Evolutionary conservation across 1,284 basidiomycete genomes (phyloP), one percentile per base, ranked within the genome.

Genomic region (Neotropicomus parvogracilis): DNA sequence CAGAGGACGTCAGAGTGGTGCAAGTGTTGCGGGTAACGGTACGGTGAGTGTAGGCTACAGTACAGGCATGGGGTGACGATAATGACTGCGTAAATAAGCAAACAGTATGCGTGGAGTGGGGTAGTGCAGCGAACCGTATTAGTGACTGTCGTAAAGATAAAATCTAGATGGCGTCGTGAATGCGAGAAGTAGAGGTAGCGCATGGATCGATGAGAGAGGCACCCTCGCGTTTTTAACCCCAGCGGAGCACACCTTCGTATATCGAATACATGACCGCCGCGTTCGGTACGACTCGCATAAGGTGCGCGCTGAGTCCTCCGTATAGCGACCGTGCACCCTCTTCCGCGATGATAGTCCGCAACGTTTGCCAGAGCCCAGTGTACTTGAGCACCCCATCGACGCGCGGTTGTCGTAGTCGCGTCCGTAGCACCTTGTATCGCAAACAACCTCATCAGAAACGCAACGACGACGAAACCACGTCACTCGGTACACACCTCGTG

Each of bases 221-320:
- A n/a, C n/a, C 14, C 28, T 8, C 6, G 7, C n/a, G 46, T 21
- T 12, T n/a, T 56, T 29, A 54, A 16, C 70, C 70, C 80, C 81
- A 89, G n/a, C 80, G 74, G 27, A 90, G 70, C 21, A 82, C 70
- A 13, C 83, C 85, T 62, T 91, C 88, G 57, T 90, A 90, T 63
- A 91, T 88, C 50, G 80, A 84, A 70, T 88, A 99, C 93, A 98
- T 99, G 56, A 97, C 92, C 1, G 88, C 90, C 0, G 95, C 95
- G 59, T 99, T 99, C 4, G 95, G 95, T 1, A 98, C 91, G 45
- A 99, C 95, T 40, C 95, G 84, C 78, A 99, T 86, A 49, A 99
- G 76, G 69, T 99, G 97, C 0, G 95, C 94, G 45, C 86, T 90
- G 45, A 99, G 78, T 4, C 97, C 97, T 28, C 93, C 89, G 62